A percentile compares a stretch with the other conserved stretches of the same genome.
phyloP scores from a whole-genome alignment of 1,139 yeast genomes.

The Saccharomyces pastorianus region DNA sequence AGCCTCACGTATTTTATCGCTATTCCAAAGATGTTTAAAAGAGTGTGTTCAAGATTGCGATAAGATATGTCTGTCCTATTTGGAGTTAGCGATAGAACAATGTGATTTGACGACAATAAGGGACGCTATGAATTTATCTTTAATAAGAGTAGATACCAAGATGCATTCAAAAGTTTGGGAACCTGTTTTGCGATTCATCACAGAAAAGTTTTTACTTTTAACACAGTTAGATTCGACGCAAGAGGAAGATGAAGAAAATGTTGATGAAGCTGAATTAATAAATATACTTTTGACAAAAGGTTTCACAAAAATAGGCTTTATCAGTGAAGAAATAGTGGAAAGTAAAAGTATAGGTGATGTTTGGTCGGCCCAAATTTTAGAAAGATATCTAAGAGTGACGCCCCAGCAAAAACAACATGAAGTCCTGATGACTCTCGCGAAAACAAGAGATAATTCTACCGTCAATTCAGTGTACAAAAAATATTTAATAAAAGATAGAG shows the following conservation, averaged over 20 bases:
- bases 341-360: conserved; percentile 9
- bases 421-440: conserved; percentile 28
- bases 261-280: conserved; percentile 2
- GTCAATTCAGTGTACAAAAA: conserved; percentile 24
- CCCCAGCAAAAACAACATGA: conserved; percentile 4
- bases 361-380: conserved; percentile 29
- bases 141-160: conserved; percentile 40
- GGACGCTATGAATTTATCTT: conserved; percentile 44
- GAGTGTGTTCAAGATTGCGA: conserved; percentile 40
- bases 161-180: conserved; percentile 61
- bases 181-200: conserved; percentile 36
- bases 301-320: not conserved
- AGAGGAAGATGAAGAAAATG: conserved; percentile 29
- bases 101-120: conserved; percentile 40
- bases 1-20: conserved; percentile 5
- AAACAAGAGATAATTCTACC: conserved; percentile 22
- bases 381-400: conserved; percentile 18
- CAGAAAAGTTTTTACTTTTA: conserved; percentile 34
- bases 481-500: conserved; percentile 30
- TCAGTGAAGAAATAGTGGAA: not conserved
- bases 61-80: conserved; percentile 47
- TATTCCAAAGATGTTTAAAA: conserved; percentile 45
- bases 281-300: not conserved
- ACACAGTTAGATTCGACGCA: conserved; percentile 29
- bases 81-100: conserved; percentile 39